A percentile compares a stretch with the other conserved stretches of the same genome.
Conservation (phyloP, 2,329 filamentous ascomycete genomes). For the Capronia americana region DNA sequence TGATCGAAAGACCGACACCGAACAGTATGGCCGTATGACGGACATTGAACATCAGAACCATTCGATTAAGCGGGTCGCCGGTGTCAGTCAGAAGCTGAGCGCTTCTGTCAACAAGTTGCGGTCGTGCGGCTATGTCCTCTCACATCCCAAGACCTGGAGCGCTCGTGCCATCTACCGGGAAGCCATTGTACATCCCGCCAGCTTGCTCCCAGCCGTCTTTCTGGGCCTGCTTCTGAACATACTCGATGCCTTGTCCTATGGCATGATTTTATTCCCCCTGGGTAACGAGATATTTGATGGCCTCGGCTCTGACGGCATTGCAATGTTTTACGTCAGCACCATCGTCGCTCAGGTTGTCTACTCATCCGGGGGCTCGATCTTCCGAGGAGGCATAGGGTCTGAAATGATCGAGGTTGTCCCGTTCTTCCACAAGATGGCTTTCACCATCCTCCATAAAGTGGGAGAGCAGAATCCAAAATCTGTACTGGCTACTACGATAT, state of each 20-base stretch:
- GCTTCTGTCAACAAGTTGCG: slow-evolving; percentile 17
- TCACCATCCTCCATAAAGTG: slow-evolving; percentile 78
- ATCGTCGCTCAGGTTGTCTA: slow-evolving; percentile 92
- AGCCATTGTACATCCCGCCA: slow-evolving; percentile 69
- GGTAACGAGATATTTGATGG: slow-evolving; percentile 84
- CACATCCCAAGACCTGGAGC: slow-evolving; percentile 76
- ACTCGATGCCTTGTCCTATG: slow-evolving; percentile 92
- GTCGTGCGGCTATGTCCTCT: slow-evolving; percentile 42
- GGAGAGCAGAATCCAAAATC: slow-evolving; percentile 81
- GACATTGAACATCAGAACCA: slow-evolving; percentile 43
- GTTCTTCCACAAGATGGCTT: slow-evolving; percentile 98
- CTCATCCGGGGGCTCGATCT: slow-evolving; percentile 81
- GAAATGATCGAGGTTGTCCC: slow-evolving; percentile 99
- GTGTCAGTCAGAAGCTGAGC: slow-evolving; percentile 19
- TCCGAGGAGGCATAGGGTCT: slow-evolving; percentile 88
- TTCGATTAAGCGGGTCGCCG: slow-evolving; percentile 7
- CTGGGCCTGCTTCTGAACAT: slow-evolving; percentile 90
- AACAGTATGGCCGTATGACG: slow-evolving; percentile 29
- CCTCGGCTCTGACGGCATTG: slow-evolving; percentile 91
- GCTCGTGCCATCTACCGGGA: slow-evolving; percentile 68
- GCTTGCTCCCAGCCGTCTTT: slow-evolving; percentile 82
- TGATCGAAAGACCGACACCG: slow-evolving; percentile 32
- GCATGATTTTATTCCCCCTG: slow-evolving; percentile 93
- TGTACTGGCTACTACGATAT: slow-evolving; percentile 91
- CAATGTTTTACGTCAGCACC: slow-evolving; percentile 98